Conservation (phyloP, 75 land plant genomes). For the Chamaecyparis obtusa region DNA sequence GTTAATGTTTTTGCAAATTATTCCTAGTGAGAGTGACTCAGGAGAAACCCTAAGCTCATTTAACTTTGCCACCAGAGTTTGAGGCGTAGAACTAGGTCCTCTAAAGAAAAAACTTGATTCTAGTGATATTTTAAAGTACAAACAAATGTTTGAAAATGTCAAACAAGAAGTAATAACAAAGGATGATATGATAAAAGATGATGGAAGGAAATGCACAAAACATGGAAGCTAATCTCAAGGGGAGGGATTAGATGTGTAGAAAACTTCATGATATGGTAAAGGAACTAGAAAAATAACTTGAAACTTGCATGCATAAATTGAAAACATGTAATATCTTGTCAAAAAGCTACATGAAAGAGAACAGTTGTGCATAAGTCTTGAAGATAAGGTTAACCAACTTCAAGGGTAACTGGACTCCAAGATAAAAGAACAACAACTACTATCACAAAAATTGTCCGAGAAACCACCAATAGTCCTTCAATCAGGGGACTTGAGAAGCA, state of each 20-base stretch:
- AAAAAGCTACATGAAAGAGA: constrained; percentile 47
- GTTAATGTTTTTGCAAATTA: constrained; percentile 95
- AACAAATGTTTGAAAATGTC: constrained; percentile 80
- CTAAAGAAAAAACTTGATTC: constrained; percentile 80
- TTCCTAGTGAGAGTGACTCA: constrained; percentile 73
- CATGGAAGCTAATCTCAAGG: constrained; percentile 60
- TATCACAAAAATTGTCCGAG: background rate
- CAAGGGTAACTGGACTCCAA: constrained; percentile 35
- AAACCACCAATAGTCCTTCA: constrained; percentile 6
- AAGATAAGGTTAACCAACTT: constrained; percentile 40
- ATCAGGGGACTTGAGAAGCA: background rate
- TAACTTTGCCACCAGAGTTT: constrained; percentile 89
- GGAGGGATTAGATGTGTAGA: constrained; percentile 56
- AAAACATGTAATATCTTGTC: constrained; percentile 30
- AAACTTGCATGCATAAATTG: constrained; percentile 42
- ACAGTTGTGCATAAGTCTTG: constrained; percentile 33
- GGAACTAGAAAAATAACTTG: constrained; percentile 59
- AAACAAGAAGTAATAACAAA: constrained; percentile 66
- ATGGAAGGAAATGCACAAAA: constrained; percentile 70
- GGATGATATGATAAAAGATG: constrained; percentile 65
- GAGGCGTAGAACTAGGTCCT: constrained; percentile 91
- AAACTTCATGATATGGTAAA: constrained; percentile 62
- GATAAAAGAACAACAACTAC: constrained; percentile 27
- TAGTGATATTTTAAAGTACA: constrained; percentile 76
- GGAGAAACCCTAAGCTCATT: constrained; percentile 87